phyloP scores from a whole-genome alignment of 2,329 filamentous ascomycete species.

The Pseudogymnoascus sp. region DNA sequence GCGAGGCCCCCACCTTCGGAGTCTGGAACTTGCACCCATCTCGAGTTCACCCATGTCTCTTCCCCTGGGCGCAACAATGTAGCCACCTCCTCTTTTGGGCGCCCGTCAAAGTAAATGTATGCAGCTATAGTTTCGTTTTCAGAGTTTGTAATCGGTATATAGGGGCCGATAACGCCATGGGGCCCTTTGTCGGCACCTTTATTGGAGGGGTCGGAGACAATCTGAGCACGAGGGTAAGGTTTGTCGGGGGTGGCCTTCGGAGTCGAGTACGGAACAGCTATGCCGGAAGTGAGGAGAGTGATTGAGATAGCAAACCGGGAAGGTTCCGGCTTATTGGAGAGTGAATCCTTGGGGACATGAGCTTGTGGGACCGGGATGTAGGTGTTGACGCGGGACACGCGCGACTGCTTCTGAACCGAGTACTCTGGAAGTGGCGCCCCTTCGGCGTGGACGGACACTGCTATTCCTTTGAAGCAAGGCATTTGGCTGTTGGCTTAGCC shows the following conservation, averaged over 20 bases:
- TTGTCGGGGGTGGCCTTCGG: constrained; percentile 71
- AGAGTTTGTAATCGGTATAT: constrained; percentile 85
- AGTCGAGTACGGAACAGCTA: constrained; percentile 86
- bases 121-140: constrained; percentile 96
- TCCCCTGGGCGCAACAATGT: constrained; percentile 86
- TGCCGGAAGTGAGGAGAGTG: constrained; percentile 80
- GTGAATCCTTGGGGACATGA: constrained; percentile 58
- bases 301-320: constrained; percentile 98
- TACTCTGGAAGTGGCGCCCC: constrained; percentile 80
- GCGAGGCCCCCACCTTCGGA: constrained; percentile 89
- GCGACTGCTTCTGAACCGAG: constrained; percentile 89
- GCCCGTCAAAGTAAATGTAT: constrained; percentile 97
- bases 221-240: constrained; percentile 73
- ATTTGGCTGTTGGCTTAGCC: constrained; percentile 34
- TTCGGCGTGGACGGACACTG: constrained; percentile 87
- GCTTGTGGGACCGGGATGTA: constrained; percentile 95
- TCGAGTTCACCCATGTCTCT: constrained; percentile 97
- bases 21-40: constrained; percentile 92
- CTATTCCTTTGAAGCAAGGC: constrained; percentile 99
- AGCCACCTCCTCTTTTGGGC: constrained; percentile 92
- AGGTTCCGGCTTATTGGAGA: constrained; percentile 72
- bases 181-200: constrained; percentile 44
- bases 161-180: constrained; percentile 64
- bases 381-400: constrained; percentile 85
- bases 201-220: constrained; percentile 65